phyloP scores from a whole-genome alignment of 2,329 filamentous ascomycete genomes.

The Fusarium torreyae region DNA sequence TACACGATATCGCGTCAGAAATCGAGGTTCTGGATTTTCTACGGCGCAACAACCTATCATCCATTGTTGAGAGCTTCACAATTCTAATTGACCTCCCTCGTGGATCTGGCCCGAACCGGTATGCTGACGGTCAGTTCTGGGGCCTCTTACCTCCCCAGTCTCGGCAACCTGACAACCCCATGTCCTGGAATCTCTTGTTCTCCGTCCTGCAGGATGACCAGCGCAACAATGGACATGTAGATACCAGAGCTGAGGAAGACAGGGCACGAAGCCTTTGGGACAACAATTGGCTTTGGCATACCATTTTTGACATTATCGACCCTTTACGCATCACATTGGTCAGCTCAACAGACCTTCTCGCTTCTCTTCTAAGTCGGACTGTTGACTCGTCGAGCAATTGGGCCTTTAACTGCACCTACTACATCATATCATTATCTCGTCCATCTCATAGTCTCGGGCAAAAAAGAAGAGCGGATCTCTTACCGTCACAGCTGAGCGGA shows the following conservation, averaged over 20 bases:
- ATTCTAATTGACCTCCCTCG: conserved; percentile 56
- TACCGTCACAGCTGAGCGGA: conserved; percentile 33
- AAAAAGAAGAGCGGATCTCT: not conserved
- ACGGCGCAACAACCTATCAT: conserved; percentile 54
- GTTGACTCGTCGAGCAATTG: conserved; percentile 72
- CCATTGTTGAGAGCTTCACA: conserved; percentile 60
- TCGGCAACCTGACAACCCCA: conserved; percentile 27
- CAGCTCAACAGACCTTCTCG: conserved; percentile 74
- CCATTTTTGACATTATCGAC: conserved; percentile 68
- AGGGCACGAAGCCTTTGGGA: conserved; percentile 44
- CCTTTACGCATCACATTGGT: conserved; percentile 69
- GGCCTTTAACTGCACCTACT: conserved; percentile 75
- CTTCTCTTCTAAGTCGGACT: conserved; percentile 70
- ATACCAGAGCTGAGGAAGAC: conserved; percentile 38
- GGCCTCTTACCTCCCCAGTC: conserved; percentile 52
- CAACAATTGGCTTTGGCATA: conserved; percentile 68
- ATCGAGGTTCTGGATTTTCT: conserved; percentile 61
- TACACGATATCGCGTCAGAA: conserved; percentile 44
- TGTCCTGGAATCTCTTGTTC: conserved; percentile 49
- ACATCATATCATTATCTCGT: conserved; percentile 69
- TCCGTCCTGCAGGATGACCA: conserved; percentile 34
- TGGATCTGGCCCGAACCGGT: conserved; percentile 47
- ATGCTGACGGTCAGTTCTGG: conserved; percentile 47
- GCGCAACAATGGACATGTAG: conserved; percentile 18
- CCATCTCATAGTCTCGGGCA: not conserved